Evolutionary conservation across 305 asterid genomes (phyloP).

Genomic region (Fraxinus velutina): DNA sequence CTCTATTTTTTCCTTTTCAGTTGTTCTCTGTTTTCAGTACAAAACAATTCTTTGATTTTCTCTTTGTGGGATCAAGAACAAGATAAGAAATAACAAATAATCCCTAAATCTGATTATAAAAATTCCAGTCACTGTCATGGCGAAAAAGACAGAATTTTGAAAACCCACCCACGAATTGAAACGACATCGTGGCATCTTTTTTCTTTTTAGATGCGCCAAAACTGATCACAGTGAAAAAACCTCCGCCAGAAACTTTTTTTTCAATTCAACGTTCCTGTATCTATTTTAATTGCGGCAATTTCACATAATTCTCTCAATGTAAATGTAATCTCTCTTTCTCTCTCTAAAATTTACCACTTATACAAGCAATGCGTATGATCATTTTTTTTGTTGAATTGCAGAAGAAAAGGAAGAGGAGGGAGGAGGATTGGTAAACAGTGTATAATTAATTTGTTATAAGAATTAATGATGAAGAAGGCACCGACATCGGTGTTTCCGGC

Average conservation of each 20-base stretch:
- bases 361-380: background rate
- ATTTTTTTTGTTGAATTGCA: conserved; percentile 12
- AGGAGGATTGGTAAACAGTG: conserved; percentile 13
- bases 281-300: background rate
- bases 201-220: background rate
- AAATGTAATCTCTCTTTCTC: conserved; percentile 23
- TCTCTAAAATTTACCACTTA: background rate
- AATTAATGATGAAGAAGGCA: conserved; percentile 58
- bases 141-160: background rate
- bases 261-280: conserved; percentile 19
- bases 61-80: background rate
- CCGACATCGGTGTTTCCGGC: conserved; percentile 38
- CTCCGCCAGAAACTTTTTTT: conserved; percentile 34
- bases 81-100: background rate
- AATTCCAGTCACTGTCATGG: background rate
- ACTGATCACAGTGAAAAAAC: background rate
- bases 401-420: conserved; percentile 40
- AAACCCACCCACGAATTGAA: background rate
- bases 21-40: background rate
- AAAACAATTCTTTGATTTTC: background rate
- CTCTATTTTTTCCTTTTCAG: background rate
- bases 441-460: background rate
- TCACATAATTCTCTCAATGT: conserved; percentile 17
- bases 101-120: background rate
- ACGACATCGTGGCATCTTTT: background rate